Conservation (phyloP, 495 filamentous ascomycete genomes). For the Daldinia vernicosa region DNA sequence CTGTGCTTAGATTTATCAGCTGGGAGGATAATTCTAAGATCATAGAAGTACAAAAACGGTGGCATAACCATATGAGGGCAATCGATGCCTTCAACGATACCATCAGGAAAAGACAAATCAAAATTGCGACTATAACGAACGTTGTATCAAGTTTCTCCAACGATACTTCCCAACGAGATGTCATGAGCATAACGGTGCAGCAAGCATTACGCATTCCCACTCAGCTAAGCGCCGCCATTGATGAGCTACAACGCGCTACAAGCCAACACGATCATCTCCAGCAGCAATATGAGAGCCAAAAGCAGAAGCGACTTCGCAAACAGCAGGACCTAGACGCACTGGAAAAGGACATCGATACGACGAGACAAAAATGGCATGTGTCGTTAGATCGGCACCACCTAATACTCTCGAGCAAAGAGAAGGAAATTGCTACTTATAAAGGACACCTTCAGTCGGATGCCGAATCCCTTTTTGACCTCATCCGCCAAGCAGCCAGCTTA, state of each 20-base stretch:
- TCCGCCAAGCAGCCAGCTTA: conserved; percentile 2
- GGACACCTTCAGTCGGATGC: conserved; percentile 21
- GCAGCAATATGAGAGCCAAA: conserved; percentile 3
- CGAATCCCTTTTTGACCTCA: conserved; percentile 5
- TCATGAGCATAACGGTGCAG: conserved; percentile 5
- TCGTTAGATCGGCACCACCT: conserved; percentile 1
- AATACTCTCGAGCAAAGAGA: not conserved
- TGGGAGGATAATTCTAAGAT: not conserved
- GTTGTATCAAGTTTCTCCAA: not conserved
- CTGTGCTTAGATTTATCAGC: conserved; percentile 10
- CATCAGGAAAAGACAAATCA: not conserved
- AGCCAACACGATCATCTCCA: not conserved
- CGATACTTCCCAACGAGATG: not conserved
- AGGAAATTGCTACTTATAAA: conserved; percentile 12
- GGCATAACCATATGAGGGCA: conserved; percentile 3
- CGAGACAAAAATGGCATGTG: conserved; percentile 4
- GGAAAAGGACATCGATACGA: conserved; percentile 5
- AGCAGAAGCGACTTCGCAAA: conserved; percentile 7
- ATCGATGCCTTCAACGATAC: not conserved
- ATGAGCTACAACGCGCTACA: conserved; percentile 3
- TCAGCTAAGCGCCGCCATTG: conserved; percentile 8
- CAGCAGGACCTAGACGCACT: conserved; percentile 4
- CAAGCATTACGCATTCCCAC: conserved; percentile 7
- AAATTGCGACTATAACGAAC: not conserved
- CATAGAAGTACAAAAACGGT: conserved; percentile 1